These are phyloP conservation scores for Dictyostelium citrinum DNA, from an alignment of 78 protist species.

Conservation along the genomic window DNA sequence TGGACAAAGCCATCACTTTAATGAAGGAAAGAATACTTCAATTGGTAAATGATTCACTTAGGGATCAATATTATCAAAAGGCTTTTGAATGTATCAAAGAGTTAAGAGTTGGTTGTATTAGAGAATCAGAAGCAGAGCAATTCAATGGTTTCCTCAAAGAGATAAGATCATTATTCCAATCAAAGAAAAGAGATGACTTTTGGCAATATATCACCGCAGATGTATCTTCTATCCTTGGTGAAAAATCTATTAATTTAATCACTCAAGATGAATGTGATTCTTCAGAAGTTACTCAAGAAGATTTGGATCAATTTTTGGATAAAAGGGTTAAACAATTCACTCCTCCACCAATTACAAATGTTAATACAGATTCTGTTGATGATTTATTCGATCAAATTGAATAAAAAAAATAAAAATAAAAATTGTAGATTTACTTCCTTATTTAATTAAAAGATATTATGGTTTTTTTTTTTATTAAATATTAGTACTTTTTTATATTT, in stretches of 20 bases:
- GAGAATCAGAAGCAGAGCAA: constrained; percentile 73
- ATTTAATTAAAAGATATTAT: too few relatives aligned
- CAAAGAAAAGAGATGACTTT: constrained; percentile 78
- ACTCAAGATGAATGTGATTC: constrained; percentile 44
- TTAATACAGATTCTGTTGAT: constrained; percentile 68
- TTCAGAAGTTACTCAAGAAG: constrained; percentile 5
- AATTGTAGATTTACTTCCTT: not conserved
- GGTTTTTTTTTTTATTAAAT: too few relatives aligned
- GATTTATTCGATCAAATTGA: constrained; percentile 80
- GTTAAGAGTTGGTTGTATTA: constrained; percentile 70
- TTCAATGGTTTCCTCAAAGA: constrained; percentile 73
- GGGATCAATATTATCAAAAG: constrained; percentile 75
- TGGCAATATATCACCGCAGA: constrained; percentile 22
- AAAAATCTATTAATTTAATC: constrained; percentile 5
- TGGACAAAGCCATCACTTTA: constrained; percentile 71
- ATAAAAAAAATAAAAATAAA: constrained; percentile 33
- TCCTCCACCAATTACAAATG: not conserved
- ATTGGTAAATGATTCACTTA: constrained; percentile 75
- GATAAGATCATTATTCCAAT: constrained; percentile 40
- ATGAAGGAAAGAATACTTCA: constrained; percentile 70
- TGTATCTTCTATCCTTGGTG: not conserved
- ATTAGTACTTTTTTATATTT: too few relatives aligned
- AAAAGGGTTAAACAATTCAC: not conserved
- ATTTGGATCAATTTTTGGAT: constrained; percentile 37
- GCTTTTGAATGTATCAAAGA: constrained; percentile 78